Conservation (phyloP, 164 flowering plant species). For the Vitis riparia region DNA sequence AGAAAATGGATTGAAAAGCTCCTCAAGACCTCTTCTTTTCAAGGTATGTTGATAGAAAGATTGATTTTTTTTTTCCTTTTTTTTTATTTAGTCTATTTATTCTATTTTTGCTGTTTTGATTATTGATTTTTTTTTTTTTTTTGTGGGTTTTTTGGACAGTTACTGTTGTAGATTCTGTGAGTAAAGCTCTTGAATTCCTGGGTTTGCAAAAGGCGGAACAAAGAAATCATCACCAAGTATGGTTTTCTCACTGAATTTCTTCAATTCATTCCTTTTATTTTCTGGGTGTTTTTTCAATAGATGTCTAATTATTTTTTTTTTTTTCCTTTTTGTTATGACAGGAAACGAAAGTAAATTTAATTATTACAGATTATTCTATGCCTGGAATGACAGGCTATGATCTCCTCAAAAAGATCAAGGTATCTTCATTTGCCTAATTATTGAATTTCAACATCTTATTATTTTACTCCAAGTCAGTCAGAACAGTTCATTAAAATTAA, state of each 20-base stretch:
- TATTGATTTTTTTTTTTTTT: not conserved
- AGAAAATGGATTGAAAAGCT: too few species aligned
- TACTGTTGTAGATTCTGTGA: conserved; percentile 47
- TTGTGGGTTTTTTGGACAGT: conserved; percentile 24
- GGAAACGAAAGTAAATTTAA: conserved; percentile 35
- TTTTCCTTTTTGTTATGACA: conserved; percentile 3
- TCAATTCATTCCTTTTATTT: not conserved
- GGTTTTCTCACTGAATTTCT: not conserved
- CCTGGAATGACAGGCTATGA: conserved; percentile 59
- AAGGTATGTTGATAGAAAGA: too few species aligned
- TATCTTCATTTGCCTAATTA: not conserved
- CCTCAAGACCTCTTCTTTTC: too few species aligned
- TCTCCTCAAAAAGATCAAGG: conserved; percentile 48
- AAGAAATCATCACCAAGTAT: conserved; percentile 15
- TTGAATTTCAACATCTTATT: too few species aligned
- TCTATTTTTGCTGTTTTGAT: not conserved
- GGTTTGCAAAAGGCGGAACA: conserved; percentile 30
- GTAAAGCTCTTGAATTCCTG: conserved; percentile 43
- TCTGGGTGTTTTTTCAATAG: not conserved
- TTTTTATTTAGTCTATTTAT: too few species aligned
- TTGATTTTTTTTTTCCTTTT: too few species aligned
- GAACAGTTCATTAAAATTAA: not conserved
- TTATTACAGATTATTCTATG: conserved; percentile 53
- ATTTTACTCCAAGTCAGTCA: not conserved
- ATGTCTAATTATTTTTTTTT: too few species aligned